Evolutionary conservation across 345 rosid genomes (phyloP), one percentile per base, ranked within the genome.

Genomic region (Salix purpurea): DNA sequence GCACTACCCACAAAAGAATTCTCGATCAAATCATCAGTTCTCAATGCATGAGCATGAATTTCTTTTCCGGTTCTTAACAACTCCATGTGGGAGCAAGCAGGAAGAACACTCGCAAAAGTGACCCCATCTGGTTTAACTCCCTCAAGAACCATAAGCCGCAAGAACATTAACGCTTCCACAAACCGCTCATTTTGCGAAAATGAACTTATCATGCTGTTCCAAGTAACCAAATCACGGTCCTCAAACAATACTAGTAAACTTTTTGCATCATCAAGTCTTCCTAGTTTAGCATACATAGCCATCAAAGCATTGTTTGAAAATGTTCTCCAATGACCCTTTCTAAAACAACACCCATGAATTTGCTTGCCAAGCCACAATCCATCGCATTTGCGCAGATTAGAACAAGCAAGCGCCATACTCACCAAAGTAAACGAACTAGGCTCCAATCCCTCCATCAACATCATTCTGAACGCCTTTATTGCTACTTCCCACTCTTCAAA

Each of bases 1-100:
- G 97, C 97, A 77, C 97, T 95, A 2, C 91, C 98, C 52, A 91
- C 93, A 78, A 89, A 95, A 66, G 97, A 90, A 87, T 95, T 95
- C 69, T 81, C 88, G 56, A 83, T 78, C 74, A 93, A 69, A 69
- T 84, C 74, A 12, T 86, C 89, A 77, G 89, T 88, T 83, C 85
- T 91, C 83, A 95, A 83, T 23, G 93, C 97, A 85, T 83, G 86
- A 15, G 91, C 94, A 81, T 95, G 99, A 75, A 95, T 84, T 80
- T 93, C 96, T 84, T 86, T 90, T 64, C 99, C 99, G 2, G 80
- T 66, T 44, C 77, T 79, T 30, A 90, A 80, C 87, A 86, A 71
- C 83, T 89, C 89, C 86, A 95, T 75, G 60, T 89, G 85, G 11
- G 99, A 86, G 77, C 99, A 95, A 6, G 90, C 90, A 40, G 99